Base-by-base conservation (phyloP, 2,329 filamentous ascomycete species). In the Colletotrichum sp. region DNA sequence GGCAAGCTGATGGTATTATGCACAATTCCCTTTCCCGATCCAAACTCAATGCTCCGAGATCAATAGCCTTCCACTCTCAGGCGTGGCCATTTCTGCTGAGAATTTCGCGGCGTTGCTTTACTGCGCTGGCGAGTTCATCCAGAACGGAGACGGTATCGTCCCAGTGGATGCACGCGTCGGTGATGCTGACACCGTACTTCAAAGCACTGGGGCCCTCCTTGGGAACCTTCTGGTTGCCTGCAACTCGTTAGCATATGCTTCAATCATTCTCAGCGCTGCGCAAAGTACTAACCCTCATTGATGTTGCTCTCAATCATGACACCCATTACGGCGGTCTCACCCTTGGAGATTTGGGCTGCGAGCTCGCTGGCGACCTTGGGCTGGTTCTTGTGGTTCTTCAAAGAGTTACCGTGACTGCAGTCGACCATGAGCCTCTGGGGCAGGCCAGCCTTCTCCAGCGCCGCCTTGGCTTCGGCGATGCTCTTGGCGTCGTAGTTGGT, bases 231-330 rank as follows among this genome's bases (percentile, higher is more conserved):
- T 99, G 97, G 86, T 90, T 94, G 79, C 96, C 93, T 93, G 79
- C 4, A 65, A 34, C 18, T n/a, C 73, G 78, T 86, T 79, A 86
- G 81, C 56, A 56, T 30, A 5, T 18, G 58, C 12, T 15, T 22
- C 16, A n/a, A 9, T 56, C 16, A 39, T 8, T 25, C 8, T n/a
- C 18, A 43, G 13, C 18, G 36, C 36, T 10, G 27, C 16, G 27
- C 13, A 58, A n/a, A 39, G 16, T 30, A 79, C 89, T 81, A 84
- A 94, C 94, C 96, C 87, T 98, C 96, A 81, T 96, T 94, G 87
- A 98, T 97, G 85, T 98, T 95, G 85, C 95, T 97, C 89, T 99
- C 97, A 81, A 99, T 98, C 97, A 99, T 99, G 76, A 98, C 95
- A 81, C 97, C 97, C 92, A 98, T 96, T 82, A 99, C 97, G 65